These are phyloP conservation scores for Melocanna baccifera DNA, from an alignment of 176 grass and related monocot species.

Conservation along the genomic window DNA sequence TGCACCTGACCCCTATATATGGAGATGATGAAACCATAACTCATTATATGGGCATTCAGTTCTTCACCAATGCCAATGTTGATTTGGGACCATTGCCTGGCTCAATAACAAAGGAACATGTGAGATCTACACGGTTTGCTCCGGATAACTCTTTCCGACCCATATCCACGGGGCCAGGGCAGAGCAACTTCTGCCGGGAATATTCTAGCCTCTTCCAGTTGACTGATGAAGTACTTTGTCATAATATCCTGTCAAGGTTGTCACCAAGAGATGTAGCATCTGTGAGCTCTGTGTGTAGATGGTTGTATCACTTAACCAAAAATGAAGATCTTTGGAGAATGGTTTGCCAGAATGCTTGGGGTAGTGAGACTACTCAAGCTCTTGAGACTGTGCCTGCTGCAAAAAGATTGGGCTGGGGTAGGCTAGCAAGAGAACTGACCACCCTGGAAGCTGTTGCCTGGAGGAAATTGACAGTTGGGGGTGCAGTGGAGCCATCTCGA, in stretches of 20 bases:
- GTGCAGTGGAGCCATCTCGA: slow-evolving; percentile 84
- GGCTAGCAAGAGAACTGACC: slow-evolving; percentile 74
- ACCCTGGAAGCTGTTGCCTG: slow-evolving; percentile 85
- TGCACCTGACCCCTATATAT: slow-evolving; percentile 75
- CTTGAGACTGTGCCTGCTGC: slow-evolving; percentile 67
- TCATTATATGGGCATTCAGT: slow-evolving; percentile 90
- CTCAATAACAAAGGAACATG: slow-evolving; percentile 43
- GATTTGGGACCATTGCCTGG: slow-evolving; percentile 51
- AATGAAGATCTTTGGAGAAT: slow-evolving; percentile 97
- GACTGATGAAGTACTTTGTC: slow-evolving; percentile 80
- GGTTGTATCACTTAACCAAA: slow-evolving; percentile 63
- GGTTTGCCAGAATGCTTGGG: slow-evolving; percentile 98
- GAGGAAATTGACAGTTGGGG: slow-evolving; percentile 72
- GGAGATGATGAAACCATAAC: slow-evolving; percentile 76
- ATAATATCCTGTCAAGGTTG: slow-evolving; percentile 73
- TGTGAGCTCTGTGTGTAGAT: slow-evolving; percentile 76
- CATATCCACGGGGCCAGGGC: slow-evolving; percentile 2
- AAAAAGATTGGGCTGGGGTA: slow-evolving; percentile 76
- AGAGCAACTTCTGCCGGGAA: slow-evolving; percentile 54
- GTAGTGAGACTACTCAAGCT: slow-evolving; percentile 54
- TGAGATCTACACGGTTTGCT: slow-evolving; percentile 26
- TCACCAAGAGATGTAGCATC: slow-evolving; percentile 88
- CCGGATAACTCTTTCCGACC: slow-evolving; percentile 40
- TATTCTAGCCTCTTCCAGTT: slow-evolving; percentile 63
- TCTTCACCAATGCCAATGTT: slow-evolving; percentile 65